Evolutionary conservation across 2,329 filamentous ascomycete genomes (phyloP), one percentile per base, ranked within the genome.

Genomic region (Diaporthe vexans): DNA sequence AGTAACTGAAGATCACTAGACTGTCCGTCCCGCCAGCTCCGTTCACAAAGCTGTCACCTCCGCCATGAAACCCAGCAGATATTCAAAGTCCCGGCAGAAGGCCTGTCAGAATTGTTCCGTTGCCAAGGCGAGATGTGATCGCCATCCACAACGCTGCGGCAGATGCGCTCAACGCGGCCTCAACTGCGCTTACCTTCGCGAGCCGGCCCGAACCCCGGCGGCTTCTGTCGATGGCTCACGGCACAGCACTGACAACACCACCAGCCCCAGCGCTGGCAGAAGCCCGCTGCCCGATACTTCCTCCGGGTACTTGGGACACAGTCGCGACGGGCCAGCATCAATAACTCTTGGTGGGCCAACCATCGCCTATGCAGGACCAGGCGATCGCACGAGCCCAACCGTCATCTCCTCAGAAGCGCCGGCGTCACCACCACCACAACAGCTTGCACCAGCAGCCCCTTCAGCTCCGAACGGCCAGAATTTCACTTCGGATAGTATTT

Each of bases 51-150:
- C 19, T 33, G 58, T 21, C 37, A 10, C 17, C 33, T 7, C 17
- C n/a, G 48, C 15, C 46, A 67, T 67, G 63, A 52, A 52, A 15
- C 3, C 63, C 17, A 37, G 29, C 4, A 52, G 63, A 21, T 67
- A 67, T 37, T 21, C 63, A 21, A 52, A 1, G 9, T 67, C 63
- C 6, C 46, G 63, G 21, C 63, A 67, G 19, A 67, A 67, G 15
- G 81, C 82, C 51, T 86, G 85, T 71, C 80, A 80, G 17, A 75
- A 78, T 11, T 86, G 85, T 56, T 82, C 81, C 1, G 51, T 72
- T 19, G 81, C 84, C 65, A 86, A 86, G 75, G 81, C 80, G 35
- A 85, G 81, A 79, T 86, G 85, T 75, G 82, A 86, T 77, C 83
- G 83, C 61, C 80, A 78, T 59, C 48, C 75, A 13, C 78, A 73